phyloP scores from a whole-genome alignment of 2,329 filamentous ascomycete species.

The Pseudocercospora macadamiae region DNA sequence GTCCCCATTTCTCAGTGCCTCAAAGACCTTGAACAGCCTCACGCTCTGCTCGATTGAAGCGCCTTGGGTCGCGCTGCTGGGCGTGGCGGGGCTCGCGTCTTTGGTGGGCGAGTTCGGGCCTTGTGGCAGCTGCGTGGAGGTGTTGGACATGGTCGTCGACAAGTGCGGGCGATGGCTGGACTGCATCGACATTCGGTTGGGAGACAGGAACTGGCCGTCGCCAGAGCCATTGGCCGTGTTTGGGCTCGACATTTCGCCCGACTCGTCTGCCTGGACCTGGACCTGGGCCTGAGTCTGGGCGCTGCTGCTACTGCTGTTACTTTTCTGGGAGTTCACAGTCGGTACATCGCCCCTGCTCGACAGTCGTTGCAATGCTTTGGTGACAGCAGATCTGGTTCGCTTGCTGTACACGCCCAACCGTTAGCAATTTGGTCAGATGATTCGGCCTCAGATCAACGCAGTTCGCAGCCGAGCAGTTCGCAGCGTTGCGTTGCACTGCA shows the following conservation, averaged over 20 bases:
- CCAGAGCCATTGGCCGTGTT: slow-evolving; percentile 16
- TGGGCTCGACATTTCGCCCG: slow-evolving; percentile 19
- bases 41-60: slow-evolving; percentile 84
- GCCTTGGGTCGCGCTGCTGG: slow-evolving; percentile 37
- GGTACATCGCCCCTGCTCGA: slow-evolving; percentile 51
- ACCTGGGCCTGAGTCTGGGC: too few species aligned
- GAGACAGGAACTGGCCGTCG: slow-evolving; percentile 27
- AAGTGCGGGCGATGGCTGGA: slow-evolving; percentile 36
- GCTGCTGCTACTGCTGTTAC: slow-evolving; percentile 1
- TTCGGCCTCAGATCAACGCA: background rate
- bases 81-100: slow-evolving; percentile 24
- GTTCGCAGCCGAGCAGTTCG: background rate
- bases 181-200: slow-evolving; percentile 30
- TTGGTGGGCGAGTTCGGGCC: slow-evolving; percentile 25
- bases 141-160: slow-evolving; percentile 41
- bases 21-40: slow-evolving; percentile 90
- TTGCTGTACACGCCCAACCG: slow-evolving; percentile 38
- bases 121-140: slow-evolving; percentile 18
- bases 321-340: slow-evolving; percentile 27
- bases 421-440: slow-evolving; percentile 3
- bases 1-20: slow-evolving; percentile 87
- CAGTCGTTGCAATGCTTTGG: slow-evolving; percentile 57
- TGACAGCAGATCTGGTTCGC: slow-evolving; percentile 55
- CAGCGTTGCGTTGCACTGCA: background rate
- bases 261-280: slow-evolving; percentile 11